phyloP scores from a whole-genome alignment of 2,329 filamentous ascomycete species.

The Fusarium sublunatum region DNA sequence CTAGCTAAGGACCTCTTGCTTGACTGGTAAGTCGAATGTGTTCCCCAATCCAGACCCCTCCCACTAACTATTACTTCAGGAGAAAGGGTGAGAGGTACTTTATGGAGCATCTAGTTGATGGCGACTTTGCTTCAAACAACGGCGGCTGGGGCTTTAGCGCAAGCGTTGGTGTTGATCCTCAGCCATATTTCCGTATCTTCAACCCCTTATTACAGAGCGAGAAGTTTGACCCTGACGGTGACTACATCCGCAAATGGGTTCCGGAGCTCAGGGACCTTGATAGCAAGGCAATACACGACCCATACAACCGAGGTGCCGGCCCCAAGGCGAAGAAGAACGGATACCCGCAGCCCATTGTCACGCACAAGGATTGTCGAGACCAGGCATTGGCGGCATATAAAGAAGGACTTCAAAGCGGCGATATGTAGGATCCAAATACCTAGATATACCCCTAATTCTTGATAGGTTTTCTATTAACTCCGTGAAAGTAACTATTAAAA shows the following conservation, averaged over 20 bases:
- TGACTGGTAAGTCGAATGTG: constrained; percentile 66
- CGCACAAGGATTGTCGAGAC: constrained; percentile 76
- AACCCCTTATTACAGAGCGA: constrained; percentile 87
- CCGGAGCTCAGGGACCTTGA: constrained; percentile 74
- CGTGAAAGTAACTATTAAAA: no score
- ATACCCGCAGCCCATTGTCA: constrained; percentile 80
- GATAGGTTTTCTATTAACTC: no score
- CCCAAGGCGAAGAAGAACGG: constrained; percentile 70
- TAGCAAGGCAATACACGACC: constrained; percentile 81
- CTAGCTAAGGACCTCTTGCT: constrained; percentile 82
- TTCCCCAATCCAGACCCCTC: no score
- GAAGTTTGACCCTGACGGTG: constrained; percentile 82
- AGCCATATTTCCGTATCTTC: constrained; percentile 92
- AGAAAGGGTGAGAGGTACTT: constrained; percentile 83
- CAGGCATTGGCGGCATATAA: constrained; percentile 78
- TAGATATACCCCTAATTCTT: no score
- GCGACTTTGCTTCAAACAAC: constrained; percentile 84
- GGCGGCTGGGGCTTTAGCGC: constrained; percentile 69
- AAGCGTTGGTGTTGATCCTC: constrained; percentile 80
- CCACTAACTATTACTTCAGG: constrained; percentile 47
- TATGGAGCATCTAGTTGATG: constrained; percentile 83
- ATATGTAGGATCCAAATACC: constrained; percentile 27
- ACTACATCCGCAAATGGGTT: constrained; percentile 86
- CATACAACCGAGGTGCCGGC: constrained; percentile 74
- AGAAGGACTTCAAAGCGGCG: constrained; percentile 52